Conservation (phyloP, 805 yeast species). For the Nakazawaea sp. region DNA sequence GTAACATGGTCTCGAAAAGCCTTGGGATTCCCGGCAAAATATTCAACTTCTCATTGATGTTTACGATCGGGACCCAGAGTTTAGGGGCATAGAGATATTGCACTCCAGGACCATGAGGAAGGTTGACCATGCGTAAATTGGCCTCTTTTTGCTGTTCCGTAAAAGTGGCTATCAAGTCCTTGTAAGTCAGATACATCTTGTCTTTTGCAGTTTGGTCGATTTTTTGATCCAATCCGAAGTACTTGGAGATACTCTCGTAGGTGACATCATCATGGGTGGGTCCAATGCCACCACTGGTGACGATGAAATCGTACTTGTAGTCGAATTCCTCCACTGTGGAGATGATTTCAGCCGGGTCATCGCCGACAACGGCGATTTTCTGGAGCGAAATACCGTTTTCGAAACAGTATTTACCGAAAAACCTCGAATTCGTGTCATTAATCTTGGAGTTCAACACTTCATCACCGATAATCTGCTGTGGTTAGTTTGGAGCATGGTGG, state of each 20-base stretch:
- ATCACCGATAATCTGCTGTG: slow-evolving; percentile 60
- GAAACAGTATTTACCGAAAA: slow-evolving; percentile 68
- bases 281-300: slow-evolving; percentile 75
- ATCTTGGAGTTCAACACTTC: slow-evolving; percentile 86
- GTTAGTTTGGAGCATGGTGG: background rate
- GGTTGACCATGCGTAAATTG: slow-evolving; percentile 71
- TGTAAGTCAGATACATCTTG: slow-evolving; percentile 48
- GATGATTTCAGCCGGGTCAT: slow-evolving; percentile 59
- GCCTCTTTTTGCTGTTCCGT: slow-evolving; percentile 44
- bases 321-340: slow-evolving; percentile 40
- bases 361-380: slow-evolving; percentile 70
- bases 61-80: slow-evolving; percentile 83
- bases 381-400: slow-evolving; percentile 57
- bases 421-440: slow-evolving; percentile 67
- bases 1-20: slow-evolving; percentile 51
- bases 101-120: slow-evolving; percentile 49
- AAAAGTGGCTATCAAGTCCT: slow-evolving; percentile 26
- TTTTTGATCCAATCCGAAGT: slow-evolving; percentile 42
- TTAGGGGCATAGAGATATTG: slow-evolving; percentile 40
- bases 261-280: slow-evolving; percentile 91
- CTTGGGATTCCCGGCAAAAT: slow-evolving; percentile 84
- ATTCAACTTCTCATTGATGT: slow-evolving; percentile 55
- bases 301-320: slow-evolving; percentile 54
- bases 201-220: slow-evolving; percentile 52
- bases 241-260: slow-evolving; percentile 65